Base-by-base conservation (phyloP, 805 yeast species). In the Spathaspora sp. region DNA sequence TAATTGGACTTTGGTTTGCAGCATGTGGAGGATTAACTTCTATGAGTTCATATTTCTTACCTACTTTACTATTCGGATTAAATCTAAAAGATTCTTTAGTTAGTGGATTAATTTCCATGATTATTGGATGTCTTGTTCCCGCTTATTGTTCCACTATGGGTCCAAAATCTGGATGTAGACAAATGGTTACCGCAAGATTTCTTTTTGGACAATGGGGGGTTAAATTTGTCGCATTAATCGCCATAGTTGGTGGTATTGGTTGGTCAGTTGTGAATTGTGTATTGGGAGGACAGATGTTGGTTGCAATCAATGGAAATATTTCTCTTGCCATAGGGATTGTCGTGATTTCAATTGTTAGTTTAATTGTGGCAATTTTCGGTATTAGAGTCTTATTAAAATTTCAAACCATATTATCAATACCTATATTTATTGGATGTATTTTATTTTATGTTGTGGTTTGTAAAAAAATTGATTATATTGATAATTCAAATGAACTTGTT, bases 251-350 rank as follows among this genome's bases (percentile, higher is more conserved):
- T 14, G 68, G 69, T 10, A 55, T 66, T 18, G 75, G 75, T 2
- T 70, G 75, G 75, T 66, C 72, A 5, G 68, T 70, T 18, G 72
- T 70, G 9, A 70, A 70, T 49, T 68, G 73, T 53, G 72, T 70
- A 4, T 54, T 70, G 9, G 75, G 74, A 1, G 74, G 74, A n/a
- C 66, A 70, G 48, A 59, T 70, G 3, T 59, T 70, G 32, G 57
- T 61, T 1, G 58, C 67, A 11, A 57, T 70, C 18, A 57, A 60
- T 29, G 60, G 64, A 31, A 57, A 59, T 23, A 56, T 57, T 14
- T 64, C 66, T 0, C 54, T 69, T 29, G 58, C 61, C 28, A 69
- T 62, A 2, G 73, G 74, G 5, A 70, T 71, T 38, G 59, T 68
- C 3, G 55, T 70, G 4, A 59, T 69, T 23, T 53, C 65, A 5